Percentiles rank a stretch among this genome's conserved stretches.
These are phyloP conservation scores for Xylaria acuta DNA, from an alignment of 495 filamentous ascomycete genomes.

Conservation along the genomic window DNA sequence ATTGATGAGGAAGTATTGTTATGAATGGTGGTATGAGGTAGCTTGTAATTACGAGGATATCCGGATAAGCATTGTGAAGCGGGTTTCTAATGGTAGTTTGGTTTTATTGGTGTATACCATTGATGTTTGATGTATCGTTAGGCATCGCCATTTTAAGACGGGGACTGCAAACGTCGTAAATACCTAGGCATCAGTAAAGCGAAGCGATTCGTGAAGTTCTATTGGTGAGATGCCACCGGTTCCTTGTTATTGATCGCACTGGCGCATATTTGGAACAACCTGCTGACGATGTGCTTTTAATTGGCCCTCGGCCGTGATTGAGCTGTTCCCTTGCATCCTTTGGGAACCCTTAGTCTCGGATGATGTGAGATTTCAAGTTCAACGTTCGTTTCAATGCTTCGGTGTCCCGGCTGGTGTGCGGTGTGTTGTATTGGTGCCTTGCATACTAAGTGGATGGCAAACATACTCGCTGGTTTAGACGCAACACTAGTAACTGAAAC, in stretches of 20 bases:
- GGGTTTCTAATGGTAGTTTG: neutral
- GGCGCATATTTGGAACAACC: neutral
- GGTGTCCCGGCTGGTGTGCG: neutral
- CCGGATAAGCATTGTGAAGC: constrained; percentile 2
- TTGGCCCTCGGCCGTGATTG: neutral
- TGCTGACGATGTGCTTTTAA: neutral
- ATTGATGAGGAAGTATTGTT: neutral
- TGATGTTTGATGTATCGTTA: neutral
- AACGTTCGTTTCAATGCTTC: neutral
- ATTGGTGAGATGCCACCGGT: neutral
- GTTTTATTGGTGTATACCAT: neutral
- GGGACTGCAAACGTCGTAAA: neutral
- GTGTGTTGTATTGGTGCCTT: neutral
- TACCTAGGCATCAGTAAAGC: neutral
- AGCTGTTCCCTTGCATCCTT: neutral
- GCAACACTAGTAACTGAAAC: neutral
- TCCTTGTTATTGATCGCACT: neutral
- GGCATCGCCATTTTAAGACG: neutral
- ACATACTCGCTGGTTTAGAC: neutral
- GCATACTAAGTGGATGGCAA: neutral
- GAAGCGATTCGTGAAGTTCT: neutral
- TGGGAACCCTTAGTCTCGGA: too few relatives aligned
- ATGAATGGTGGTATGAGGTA: neutral
- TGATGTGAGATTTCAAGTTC: neutral
- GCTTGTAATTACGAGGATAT: neutral